Conservation (phyloP, 208 protist species). For the Herpetomonas samuelpessoai region DNA sequence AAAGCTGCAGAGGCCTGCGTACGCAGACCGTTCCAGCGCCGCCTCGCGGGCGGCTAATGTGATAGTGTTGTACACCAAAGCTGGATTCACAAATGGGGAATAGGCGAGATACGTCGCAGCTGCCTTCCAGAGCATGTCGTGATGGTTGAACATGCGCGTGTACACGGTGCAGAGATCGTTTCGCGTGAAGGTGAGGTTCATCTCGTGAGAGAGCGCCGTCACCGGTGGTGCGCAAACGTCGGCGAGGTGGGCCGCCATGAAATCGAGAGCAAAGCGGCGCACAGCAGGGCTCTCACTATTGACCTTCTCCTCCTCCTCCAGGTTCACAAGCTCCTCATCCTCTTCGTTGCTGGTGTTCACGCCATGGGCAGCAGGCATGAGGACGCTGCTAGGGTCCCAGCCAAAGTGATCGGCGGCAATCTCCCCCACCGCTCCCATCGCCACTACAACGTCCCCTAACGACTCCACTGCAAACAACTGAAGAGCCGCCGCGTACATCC, state of each 20-base stretch:
- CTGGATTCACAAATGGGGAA: slow-evolving; percentile 70
- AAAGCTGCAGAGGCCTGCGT: slow-evolving; percentile 41
- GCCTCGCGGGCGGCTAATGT: slow-evolving; percentile 25
- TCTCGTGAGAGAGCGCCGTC: slow-evolving; percentile 24
- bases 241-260: slow-evolving; percentile 77
- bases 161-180: slow-evolving; percentile 55
- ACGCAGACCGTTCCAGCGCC: slow-evolving; percentile 29
- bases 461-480: slow-evolving; percentile 29
- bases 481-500: slow-evolving; percentile 44
- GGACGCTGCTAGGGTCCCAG: background rate
- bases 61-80: slow-evolving; percentile 34
- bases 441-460: slow-evolving; percentile 41
- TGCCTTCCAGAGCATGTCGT: slow-evolving; percentile 53
- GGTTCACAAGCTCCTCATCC: background rate
- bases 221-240: slow-evolving; percentile 63
- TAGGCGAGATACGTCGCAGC: slow-evolving; percentile 62
- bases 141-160: slow-evolving; percentile 35
- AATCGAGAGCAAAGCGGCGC: slow-evolving; percentile 46
- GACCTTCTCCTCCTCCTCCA: slow-evolving; percentile 2
- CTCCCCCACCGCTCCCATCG: slow-evolving; percentile 32
- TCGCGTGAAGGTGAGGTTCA: slow-evolving; percentile 53
- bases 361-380: no score
- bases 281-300: slow-evolving; percentile 3
- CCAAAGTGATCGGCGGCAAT: slow-evolving; percentile 14
- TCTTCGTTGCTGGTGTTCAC: background rate